These are phyloP conservation scores for Eremomyces bilateralis DNA, from an alignment of 495 filamentous ascomycete genomes.

Conservation along the genomic window DNA sequence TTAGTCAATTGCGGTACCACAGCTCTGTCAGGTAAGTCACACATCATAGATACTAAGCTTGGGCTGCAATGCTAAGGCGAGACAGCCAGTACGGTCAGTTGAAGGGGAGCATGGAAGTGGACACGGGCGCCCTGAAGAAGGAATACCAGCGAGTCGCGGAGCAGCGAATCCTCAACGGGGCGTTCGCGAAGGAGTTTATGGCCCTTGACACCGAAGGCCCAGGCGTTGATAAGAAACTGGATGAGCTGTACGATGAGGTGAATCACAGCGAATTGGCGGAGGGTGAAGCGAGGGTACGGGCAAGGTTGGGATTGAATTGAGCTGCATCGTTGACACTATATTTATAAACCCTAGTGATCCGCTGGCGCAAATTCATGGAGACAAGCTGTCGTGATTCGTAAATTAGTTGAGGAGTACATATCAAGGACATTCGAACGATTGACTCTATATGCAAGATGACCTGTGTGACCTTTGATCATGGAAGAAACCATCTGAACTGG, in stretches of 20 bases:
- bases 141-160: slow-evolving; percentile 7
- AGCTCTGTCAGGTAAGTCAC: slow-evolving; percentile 6
- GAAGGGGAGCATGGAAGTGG: slow-evolving; percentile 8
- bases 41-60: too few relatives aligned
- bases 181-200: slow-evolving; percentile 8
- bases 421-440: too few relatives aligned
- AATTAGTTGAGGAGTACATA: too few relatives aligned
- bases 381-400: too few relatives aligned
- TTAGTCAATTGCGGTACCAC: slow-evolving; percentile 4
- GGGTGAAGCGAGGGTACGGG: slow-evolving; percentile 7
- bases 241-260: slow-evolving; percentile 6
- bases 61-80: not conserved
- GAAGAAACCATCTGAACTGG: too few relatives aligned
- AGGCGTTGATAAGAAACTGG: slow-evolving; percentile 4
- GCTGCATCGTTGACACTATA: too few relatives aligned
- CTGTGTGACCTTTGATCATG: too few relatives aligned
- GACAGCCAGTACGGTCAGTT: slow-evolving; percentile 9
- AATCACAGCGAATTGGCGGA: slow-evolving; percentile 7
- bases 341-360: too few relatives aligned
- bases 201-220: slow-evolving; percentile 1
- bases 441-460: too few relatives aligned
- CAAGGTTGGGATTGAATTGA: slow-evolving; percentile 5
- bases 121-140: slow-evolving; percentile 4
- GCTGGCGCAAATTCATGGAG: too few relatives aligned
- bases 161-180: slow-evolving; percentile 5